Base-by-base conservation (phyloP, 371 early-diverging fungal genomes). In the Chytridium lagenaria region DNA sequence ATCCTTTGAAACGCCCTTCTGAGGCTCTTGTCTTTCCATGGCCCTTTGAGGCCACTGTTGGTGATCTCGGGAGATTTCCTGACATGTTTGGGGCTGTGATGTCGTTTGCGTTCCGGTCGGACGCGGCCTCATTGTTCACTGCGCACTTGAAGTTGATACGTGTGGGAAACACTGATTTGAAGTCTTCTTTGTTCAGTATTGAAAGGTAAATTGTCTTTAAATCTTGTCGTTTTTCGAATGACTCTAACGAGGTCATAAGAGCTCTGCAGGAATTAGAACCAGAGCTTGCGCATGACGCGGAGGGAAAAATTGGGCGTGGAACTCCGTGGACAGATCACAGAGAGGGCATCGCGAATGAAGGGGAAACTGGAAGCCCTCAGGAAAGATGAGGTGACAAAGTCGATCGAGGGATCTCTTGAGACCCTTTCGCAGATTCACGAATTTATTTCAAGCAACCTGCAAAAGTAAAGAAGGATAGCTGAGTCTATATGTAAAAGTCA, bases 11-110 rank as follows among this genome's bases (percentile, higher is more conserved):
- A 40, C 64, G 82, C 37, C 86, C 86, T 0, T 38, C 50, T 1
- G 73, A 79, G 33, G 69, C 83, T 0, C 74, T 86, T 1, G 85
- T 85, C 10, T 39, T 59, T 28, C 80, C 84, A 10, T 34, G 67
- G 23, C 69, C 81, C 0, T 26, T 72, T 2, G 71, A 71, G 15
- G 50, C 71, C 15, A 51, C 69, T 7, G 16, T 80, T 1, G 74
- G 77, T 16, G 79, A 78, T 39, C 50, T 76, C 26, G 34, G 34
- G 10, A 39, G 74, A 28, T 83, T 80, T 68, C 36, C 59, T 1
- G 83, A 66, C 44, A 63, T 82, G 26, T 77, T 86, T 50, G 61
- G 75, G 23, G 75, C 76, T 7, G 55, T 83, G 49, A 71, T 74
- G 63, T 57, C 76, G n/a, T 70, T 73, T 30, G 33, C 75, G 40